Conservation (phyloP, 441 rosid species). For the Iberis amara region DNA sequence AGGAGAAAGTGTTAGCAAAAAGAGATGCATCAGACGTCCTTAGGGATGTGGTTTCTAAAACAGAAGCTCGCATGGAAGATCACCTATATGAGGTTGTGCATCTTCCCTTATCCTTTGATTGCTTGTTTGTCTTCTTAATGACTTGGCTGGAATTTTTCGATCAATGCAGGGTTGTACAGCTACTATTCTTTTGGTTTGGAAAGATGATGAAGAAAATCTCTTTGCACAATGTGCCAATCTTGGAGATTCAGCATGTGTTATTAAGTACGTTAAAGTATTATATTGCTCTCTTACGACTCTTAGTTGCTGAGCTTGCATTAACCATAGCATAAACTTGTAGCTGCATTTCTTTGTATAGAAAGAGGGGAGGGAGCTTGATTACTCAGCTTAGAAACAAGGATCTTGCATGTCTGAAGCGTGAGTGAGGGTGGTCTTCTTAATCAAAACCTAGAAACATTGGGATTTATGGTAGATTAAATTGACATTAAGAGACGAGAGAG, state of each 20-base stretch:
- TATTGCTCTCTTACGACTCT: slow-evolving; percentile 23
- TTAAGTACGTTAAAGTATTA: slow-evolving; percentile 50
- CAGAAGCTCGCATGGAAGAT: slow-evolving; percentile 75
- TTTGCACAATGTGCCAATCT: slow-evolving; percentile 90
- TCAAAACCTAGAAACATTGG: slow-evolving; percentile 21
- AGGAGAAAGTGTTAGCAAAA: slow-evolving; percentile 60
- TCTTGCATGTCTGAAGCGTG: slow-evolving; percentile 27
- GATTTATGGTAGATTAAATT: slow-evolving; percentile 17
- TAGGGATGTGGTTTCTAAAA: slow-evolving; percentile 58
- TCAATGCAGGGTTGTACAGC: slow-evolving; percentile 86
- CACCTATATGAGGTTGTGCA: slow-evolving; percentile 70
- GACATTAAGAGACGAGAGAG: slow-evolving; percentile 21
- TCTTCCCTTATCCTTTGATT: slow-evolving; percentile 19
- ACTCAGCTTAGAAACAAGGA: slow-evolving; percentile 27
- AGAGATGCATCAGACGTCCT: slow-evolving; percentile 85
- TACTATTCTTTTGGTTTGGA: slow-evolving; percentile 88
- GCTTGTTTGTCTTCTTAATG: slow-evolving; percentile 13
- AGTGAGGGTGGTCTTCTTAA: slow-evolving; percentile 25
- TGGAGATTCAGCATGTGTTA: slow-evolving; percentile 88
- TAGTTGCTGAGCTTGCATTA: slow-evolving; percentile 18
- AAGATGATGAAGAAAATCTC: slow-evolving; percentile 42
- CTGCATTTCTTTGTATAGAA: slow-evolving; percentile 29
- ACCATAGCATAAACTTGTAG: slow-evolving; percentile 20
- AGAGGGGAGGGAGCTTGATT: slow-evolving; percentile 23
- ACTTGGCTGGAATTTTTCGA: slow-evolving; percentile 9